Conservation (phyloP, 305 asterid species). For the Rubia balearica region DNA sequence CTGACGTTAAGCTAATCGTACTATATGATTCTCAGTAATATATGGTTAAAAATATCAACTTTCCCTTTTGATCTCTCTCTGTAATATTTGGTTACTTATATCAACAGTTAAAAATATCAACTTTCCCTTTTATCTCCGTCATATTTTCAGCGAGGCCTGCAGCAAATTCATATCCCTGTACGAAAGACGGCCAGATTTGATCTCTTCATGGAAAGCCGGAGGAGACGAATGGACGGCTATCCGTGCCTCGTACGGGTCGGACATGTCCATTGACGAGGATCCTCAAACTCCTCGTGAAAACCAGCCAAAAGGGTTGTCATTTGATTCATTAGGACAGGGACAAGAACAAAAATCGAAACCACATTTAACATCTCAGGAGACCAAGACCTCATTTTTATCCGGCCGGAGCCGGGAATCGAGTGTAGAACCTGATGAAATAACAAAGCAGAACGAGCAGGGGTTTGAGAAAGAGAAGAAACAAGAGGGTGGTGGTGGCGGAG, state of each 20-base stretch:
- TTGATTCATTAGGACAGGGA: conserved; percentile 14
- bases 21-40: not conserved
- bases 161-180: conserved; percentile 48
- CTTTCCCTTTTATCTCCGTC: no score
- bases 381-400: conserved; percentile 28
- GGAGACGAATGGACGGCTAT: conserved; percentile 41
- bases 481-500: conserved; percentile 19
- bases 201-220: conserved; percentile 44
- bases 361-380: conserved; percentile 29
- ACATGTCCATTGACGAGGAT: conserved; percentile 77
- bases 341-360: conserved; percentile 16
- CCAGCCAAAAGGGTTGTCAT: conserved; percentile 7
- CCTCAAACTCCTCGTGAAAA: conserved; percentile 43
- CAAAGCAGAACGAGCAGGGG: conserved; percentile 23
- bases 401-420: conserved; percentile 41
- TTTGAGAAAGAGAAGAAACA: conserved; percentile 37
- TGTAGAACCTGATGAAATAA: conserved; percentile 36
- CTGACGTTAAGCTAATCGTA: not conserved
- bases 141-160: conserved; percentile 64
- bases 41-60: not conserved
- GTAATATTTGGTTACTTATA: not conserved
- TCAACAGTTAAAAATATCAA: not conserved
- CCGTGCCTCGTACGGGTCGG: conserved; percentile 71
- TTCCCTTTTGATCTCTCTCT: not conserved
- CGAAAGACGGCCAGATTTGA: conserved; percentile 54